Evolutionary conservation across 2,329 filamentous ascomycete species (phyloP), one percentile per base, ranked within the genome.

Genomic region (Colletotrichum spaethianum): DNA sequence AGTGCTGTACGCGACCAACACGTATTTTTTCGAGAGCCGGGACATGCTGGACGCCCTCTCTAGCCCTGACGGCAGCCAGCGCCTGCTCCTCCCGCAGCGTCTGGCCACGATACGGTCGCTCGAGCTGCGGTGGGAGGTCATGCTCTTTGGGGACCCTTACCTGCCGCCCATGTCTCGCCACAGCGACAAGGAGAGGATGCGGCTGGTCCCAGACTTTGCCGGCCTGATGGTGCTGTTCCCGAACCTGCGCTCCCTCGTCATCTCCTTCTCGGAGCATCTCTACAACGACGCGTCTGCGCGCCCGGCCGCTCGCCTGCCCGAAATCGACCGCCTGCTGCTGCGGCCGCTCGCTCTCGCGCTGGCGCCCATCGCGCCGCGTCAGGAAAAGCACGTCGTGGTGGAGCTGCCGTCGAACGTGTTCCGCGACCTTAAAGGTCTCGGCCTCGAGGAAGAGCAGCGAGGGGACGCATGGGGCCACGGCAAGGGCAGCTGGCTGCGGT

Each of bases 1-100:
- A 9, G 72, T 80, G 8, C 73, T 82, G 7, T 82, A 79, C 66
- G 52, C 73, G 2, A 77, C 76, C 6, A 82, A 81, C 62, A 78
- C 74, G 12, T 73, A 79, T 36, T 7, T 36, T 9, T 8, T 36
- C 33, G 33, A 36, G 33, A 36, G 33, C 33, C 33, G 33, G 33
- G 33, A 36, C 8, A 36, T 36, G 33, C 33, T 36, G 33, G 33
- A 36, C 33, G 33, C 33, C 33, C 33, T 36, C 33, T 36, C 33
- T 11, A 36, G 33, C 6, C 33, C 33, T 11, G 33, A 36, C 33
- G 33, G 8, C 33, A 23, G 20, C 23, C 20, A 31, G 4, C 20
- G 31, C 2, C 66, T 79, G 6, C 59, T 79, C 4, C 74, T 75
- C 2, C 75, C 75, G 3, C 75, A 78, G 20, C 73, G 77, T 38